Evolutionary conservation across 805 yeast species (phyloP).

Genomic region (Candida taoyuanica): DNA sequence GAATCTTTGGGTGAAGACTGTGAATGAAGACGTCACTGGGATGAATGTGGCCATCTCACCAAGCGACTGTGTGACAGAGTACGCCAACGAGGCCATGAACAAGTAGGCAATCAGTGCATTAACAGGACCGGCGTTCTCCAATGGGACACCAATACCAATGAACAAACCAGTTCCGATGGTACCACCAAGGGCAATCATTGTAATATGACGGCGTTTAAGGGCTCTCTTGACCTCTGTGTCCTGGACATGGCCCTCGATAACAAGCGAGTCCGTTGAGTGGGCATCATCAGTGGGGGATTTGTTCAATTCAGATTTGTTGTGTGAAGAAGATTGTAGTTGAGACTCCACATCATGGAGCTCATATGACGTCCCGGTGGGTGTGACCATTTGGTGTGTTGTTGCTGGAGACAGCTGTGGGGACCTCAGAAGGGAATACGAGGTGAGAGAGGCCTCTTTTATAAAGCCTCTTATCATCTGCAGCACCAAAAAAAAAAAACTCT

Average conservation of each 20-base stretch:
- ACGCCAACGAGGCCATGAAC: conserved; percentile 63
- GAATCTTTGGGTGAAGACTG: conserved; percentile 66
- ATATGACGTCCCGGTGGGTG: conserved; percentile 1
- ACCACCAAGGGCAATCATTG: conserved; percentile 78
- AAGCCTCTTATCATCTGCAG: no score
- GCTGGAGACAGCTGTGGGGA: background rate
- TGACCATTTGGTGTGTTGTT: background rate
- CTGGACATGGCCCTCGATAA: conserved; percentile 23
- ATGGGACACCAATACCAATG: conserved; percentile 56
- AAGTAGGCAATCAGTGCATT: conserved; percentile 58
- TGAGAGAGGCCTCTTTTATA: no score
- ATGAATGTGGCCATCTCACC: conserved; percentile 82
- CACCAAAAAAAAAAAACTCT: no score
- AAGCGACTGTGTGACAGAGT: conserved; percentile 61
- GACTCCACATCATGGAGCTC: conserved; percentile 12
- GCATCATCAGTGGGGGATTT: background rate
- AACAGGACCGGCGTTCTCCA: conserved; percentile 63
- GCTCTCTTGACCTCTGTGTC: conserved; percentile 50
- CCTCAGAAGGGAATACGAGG: no score
- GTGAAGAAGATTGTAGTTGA: conserved; percentile 2
- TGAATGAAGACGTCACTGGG: conserved; percentile 63
- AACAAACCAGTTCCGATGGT: conserved; percentile 77
- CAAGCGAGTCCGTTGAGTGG: conserved; percentile 2
- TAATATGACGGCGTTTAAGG: conserved; percentile 61
- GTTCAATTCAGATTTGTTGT: no score